Evolutionary conservation across 2,329 filamentous ascomycete species (phyloP).

Genomic region (Clathrospora elynae): DNA sequence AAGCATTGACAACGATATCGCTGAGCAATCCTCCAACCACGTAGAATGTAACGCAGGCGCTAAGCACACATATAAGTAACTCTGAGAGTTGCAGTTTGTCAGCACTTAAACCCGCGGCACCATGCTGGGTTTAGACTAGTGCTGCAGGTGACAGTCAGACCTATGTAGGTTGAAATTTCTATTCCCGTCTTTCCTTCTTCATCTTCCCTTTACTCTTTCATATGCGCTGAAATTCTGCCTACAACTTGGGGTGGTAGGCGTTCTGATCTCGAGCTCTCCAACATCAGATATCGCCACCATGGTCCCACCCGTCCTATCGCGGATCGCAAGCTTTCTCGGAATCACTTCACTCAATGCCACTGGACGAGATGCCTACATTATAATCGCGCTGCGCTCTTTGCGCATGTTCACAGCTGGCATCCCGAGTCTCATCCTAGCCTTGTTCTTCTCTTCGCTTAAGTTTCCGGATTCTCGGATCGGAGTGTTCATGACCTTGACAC

Average conservation of each 20-base stretch:
- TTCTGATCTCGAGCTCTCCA: not conserved
- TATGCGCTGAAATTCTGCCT: not conserved
- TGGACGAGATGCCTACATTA: conserved; percentile 46
- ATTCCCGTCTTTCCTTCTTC: conserved; percentile 13
- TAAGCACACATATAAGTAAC: conserved; percentile 10
- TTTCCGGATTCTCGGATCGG: conserved; percentile 47
- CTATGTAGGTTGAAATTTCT: conserved; percentile 9
- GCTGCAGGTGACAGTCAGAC: conserved; percentile 10
- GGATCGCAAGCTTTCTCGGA: conserved; percentile 39
- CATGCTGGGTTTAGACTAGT: conserved; percentile 24
- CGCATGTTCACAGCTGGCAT: conserved; percentile 48
- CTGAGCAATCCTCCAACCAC: conserved; percentile 4
- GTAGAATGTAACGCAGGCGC: not conserved
- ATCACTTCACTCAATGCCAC: conserved; percentile 40
- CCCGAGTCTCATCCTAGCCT: conserved; percentile 45
- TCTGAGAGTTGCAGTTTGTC: conserved; percentile 4
- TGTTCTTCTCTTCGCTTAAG: conserved; percentile 46
- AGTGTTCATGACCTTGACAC: conserved; percentile 49
- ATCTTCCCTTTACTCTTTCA: conserved; percentile 10
- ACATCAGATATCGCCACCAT: conserved; percentile 13
- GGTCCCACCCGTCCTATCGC: conserved; percentile 25
- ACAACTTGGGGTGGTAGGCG: not conserved
- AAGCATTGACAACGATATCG: conserved; percentile 2
- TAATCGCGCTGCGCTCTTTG: conserved; percentile 50
- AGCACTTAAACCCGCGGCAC: conserved; percentile 17